Evolutionary conservation across 1,284 basidiomycete species (phyloP).

Genomic region (Ganoderma resinaceum): DNA sequence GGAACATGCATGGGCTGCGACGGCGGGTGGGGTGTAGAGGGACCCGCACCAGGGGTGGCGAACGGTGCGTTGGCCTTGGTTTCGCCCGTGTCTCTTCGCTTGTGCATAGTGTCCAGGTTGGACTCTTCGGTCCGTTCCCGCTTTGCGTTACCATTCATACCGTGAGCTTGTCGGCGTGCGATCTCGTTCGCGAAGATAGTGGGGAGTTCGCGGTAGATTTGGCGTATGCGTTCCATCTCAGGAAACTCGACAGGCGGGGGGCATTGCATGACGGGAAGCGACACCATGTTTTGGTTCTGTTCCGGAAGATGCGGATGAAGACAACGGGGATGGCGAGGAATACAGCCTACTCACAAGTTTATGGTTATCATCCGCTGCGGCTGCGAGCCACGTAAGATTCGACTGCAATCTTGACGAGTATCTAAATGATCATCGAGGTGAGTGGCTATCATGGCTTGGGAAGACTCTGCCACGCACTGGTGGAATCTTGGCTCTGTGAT

Average conservation of each 20-base stretch:
- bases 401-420: slow-evolving; percentile 64
- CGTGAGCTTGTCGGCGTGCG: slow-evolving; percentile 51
- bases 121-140: slow-evolving; percentile 66
- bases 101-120: slow-evolving; percentile 47
- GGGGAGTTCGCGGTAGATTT: slow-evolving; percentile 68
- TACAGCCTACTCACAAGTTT: slow-evolving; percentile 48
- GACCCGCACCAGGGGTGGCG: slow-evolving; percentile 32
- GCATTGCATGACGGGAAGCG: slow-evolving; percentile 62
- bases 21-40: slow-evolving; percentile 29
- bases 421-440: slow-evolving; percentile 43
- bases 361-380: slow-evolving; percentile 60
- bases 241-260: slow-evolving; percentile 59
- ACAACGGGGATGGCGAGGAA: background rate
- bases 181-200: slow-evolving; percentile 69
- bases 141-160: slow-evolving; percentile 52
- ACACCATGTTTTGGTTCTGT: slow-evolving; percentile 38
- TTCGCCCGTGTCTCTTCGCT: slow-evolving; percentile 78
- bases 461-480: slow-evolving; percentile 54
- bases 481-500: slow-evolving; percentile 57
- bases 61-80: slow-evolving; percentile 44
- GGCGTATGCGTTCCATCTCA: slow-evolving; percentile 63
- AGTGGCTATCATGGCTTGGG: slow-evolving; percentile 10
- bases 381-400: slow-evolving; percentile 73
- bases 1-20: slow-evolving; percentile 18
- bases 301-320: background rate